Base-by-base conservation (phyloP, 306 rosid genomes). In the Cicer chorassanicum region DNA sequence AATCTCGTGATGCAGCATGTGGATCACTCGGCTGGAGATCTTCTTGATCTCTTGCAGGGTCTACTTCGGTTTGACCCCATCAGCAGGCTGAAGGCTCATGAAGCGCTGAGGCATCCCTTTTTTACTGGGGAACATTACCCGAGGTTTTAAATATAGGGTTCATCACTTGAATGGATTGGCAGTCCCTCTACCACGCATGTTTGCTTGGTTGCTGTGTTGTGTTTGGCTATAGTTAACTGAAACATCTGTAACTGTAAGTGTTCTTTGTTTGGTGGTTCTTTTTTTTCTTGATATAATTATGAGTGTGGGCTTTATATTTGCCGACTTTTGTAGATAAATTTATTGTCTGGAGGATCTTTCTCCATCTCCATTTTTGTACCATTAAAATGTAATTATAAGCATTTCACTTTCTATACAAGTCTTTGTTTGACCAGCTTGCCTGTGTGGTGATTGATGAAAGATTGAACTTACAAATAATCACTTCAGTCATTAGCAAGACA, bases 1-100 rank as follows among this genome's bases (percentile, higher is more conserved):
- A 92, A 92, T 77, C 80, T 92, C 54, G 69, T 92, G 77, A 92
- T 92, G 96, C 96, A 84, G 77, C 90, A 89, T 15, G 97, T 89
- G 40, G 96, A 92, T 77, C 97, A 92, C 85, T 92, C 97, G 0
- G 93, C 93, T 0, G 90, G 96, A 19, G 97, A 89, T 68, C 87
- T 92, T 41, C 87, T 92, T 68, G 93, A 92, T 74, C 90, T 92
- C 10, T 77, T 92, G 71, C 96, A 92, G 80, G 97, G 96, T 21
- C 81, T 92, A 13, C 96, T 92, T 41, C 85, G 69, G 74, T 88
- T 85, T 9, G 93, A 92, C 44, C 97, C 93, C 4, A 50, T 63
- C 0, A 76, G 70, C 57, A 82, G 97, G 75, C 60, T 92, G 24
- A 79, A 89, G 1, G 93, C 80, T 53, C 80, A 66, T 1, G 92